These are phyloP conservation scores for Solanum paucissectum DNA, from an alignment of 257 asterid genomes.

Conservation along the genomic window DNA sequence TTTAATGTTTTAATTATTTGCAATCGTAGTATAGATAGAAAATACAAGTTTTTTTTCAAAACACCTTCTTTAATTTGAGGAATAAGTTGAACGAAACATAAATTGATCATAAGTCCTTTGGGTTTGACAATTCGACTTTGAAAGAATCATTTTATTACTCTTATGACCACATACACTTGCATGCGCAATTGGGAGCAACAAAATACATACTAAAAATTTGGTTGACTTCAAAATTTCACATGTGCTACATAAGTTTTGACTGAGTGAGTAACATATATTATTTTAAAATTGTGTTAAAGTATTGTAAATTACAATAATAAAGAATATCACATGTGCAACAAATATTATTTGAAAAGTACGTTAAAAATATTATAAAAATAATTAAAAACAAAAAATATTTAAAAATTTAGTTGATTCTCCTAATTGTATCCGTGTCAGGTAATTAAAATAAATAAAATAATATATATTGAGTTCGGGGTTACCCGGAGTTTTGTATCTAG, in stretches of 20 bases:
- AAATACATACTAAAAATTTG: too few relatives aligned
- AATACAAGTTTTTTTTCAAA: too few relatives aligned
- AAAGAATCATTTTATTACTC: not conserved
- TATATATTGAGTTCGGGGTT: too few relatives aligned
- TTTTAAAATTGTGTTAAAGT: not conserved
- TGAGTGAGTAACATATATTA: not conserved
- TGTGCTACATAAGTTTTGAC: not conserved
- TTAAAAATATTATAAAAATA: too few relatives aligned
- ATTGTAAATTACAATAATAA: not conserved
- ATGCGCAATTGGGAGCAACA: not conserved
- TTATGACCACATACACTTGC: not conserved
- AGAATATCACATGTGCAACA: not conserved
- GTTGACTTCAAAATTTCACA: not conserved
- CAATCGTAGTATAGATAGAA: too few relatives aligned
- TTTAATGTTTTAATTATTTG: too few relatives aligned
- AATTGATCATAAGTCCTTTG: too few relatives aligned
- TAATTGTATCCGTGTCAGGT: not conserved
- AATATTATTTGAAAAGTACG: too few relatives aligned
- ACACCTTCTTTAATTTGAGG: not conserved
- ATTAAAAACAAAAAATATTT: too few relatives aligned
- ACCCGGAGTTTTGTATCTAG: not conserved
- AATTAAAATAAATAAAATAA: too few relatives aligned
- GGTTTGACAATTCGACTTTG: not conserved
- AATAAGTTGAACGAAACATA: not conserved
- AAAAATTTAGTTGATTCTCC: not conserved